Base-by-base conservation (phyloP, 2,329 filamentous ascomycete species). In the Catunica adiposa region DNA sequence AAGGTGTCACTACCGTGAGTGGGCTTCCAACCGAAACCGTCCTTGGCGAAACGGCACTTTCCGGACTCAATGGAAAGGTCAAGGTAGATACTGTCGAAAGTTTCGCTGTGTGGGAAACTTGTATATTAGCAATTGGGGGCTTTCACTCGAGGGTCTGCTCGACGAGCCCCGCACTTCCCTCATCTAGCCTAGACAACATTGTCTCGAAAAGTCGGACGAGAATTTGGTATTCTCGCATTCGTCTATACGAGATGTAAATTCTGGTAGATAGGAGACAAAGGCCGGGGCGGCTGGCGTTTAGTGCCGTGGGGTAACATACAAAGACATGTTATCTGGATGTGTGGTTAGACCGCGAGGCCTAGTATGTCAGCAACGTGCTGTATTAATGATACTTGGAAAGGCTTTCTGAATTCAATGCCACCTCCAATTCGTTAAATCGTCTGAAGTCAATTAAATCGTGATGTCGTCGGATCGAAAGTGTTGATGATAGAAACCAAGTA, bases 31-130 rank as follows among this genome's bases (percentile, higher is more conserved):
- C 90, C 92, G 63, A 97, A 79, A 59, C 92, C 92, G 54, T 82
- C 89, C 68, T 97, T 90, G 60, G 90, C 89, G 65, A 98, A 89
- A 66, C 92, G 83, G 73, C 89, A 96, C 72, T 90, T 92, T 62
- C 92, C 92, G 58, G 82, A 79, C 70, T 92, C 84, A 69, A 89
- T 92, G 64, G 89, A 96, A 59, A 98, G 79, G 68, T 98, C 90
- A 64, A 98, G 81, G 71, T 92, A 89, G 72, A 97, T 95, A 71
- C 88, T 89, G 67, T 97, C 90, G 71, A 98, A 98, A 66, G 84
- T 92, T 80, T 98, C 92, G 63, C 79, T 83, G 59, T 31, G 26
- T 1, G 9, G 20, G n/a, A 25, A 25, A 25, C 2, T 9, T 26
- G 17, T 8, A 6, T 20, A 22, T 48, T 48, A 48, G 44, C 3